Base-by-base conservation (phyloP, 768 basidiomycete genomes). In the Russula sp. region DNA sequence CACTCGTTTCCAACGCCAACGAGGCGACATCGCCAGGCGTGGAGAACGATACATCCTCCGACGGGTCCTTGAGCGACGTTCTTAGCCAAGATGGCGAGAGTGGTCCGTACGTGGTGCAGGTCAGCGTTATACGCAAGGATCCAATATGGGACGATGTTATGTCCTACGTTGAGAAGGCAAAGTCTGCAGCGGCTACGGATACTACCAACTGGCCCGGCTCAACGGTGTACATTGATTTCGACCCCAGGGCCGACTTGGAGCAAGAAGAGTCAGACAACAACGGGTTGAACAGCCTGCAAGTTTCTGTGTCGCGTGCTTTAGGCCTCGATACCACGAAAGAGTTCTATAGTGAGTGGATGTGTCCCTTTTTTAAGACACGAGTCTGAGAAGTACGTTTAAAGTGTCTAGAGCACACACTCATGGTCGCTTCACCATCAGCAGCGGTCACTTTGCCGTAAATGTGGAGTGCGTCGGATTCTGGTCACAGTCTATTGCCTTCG, bases 381-480 rank as follows among this genome's bases (percentile, higher is more conserved):
- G n/a, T 16, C 42, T 58, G 22, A 59, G 20, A 11, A 10, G 32
- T 32, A 38, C 50, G 2, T 54, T 29, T 49, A 18, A 25, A 66
- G 66, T 61, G n/a, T 25, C 56, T 18, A 18, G 29, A 16, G 66
- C 66, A 16, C 59, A 58, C 36, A 57, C 39, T 0, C 63, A 61
- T 25, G 53, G 64, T 38, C 60, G 59, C n/a, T n/a, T 67, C 38
- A 46, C 46, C 18, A 46, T 41, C 14, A 38, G 56, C 39, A 16
- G 42, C 7, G 66, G 66, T 10, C 42, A 59, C 22, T 59, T 67
- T 7, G 66, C 60, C 16, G 50, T 62, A 18, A 67, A 42, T 38
- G 43, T 41, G 22, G 66, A 67, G 14, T 48, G 38, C 20, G 45
- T 67, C 49, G 66, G 66, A n/a, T 67, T 67, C 47, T 65, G 62